Percentiles rank a stretch among this genome's conserved stretches.
Evolutionary conservation across 768 basidiomycete genomes (phyloP).

Genomic region (Phylloporus scabripes): DNA sequence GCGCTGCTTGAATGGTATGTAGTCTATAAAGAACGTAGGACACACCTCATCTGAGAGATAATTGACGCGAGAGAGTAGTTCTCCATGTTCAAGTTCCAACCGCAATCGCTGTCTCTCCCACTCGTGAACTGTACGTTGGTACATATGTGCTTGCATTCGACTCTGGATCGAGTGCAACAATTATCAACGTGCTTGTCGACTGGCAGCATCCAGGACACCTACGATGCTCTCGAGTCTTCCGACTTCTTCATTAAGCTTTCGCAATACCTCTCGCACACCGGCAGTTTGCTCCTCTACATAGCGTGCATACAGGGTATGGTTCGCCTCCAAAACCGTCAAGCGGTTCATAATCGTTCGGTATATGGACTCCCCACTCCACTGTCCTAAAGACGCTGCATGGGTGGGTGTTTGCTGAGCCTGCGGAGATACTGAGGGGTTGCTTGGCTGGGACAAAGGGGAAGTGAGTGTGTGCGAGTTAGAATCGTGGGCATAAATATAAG

Average conservation of each 20-base stretch:
- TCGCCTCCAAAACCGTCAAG: conserved; percentile 75
- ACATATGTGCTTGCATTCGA: conserved; percentile 62
- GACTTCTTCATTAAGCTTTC: conserved; percentile 70
- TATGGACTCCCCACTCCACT: conserved; percentile 72
- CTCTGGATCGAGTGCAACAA: conserved; percentile 36
- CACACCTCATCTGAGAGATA: conserved; percentile 75
- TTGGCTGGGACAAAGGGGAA: conserved; percentile 6
- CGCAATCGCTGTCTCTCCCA: conserved; percentile 63
- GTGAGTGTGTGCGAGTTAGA: conserved; percentile 1
- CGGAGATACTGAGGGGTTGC: not conserved
- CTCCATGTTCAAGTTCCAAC: conserved; percentile 65
- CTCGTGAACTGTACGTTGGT: conserved; percentile 58
- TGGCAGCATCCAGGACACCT: conserved; percentile 26
- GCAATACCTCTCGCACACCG: conserved; percentile 68
- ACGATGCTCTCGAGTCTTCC: conserved; percentile 73
- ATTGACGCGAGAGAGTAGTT: conserved; percentile 65
- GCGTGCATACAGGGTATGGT: conserved; percentile 74
- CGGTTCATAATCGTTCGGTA: conserved; percentile 97
- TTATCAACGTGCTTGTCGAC: not conserved
- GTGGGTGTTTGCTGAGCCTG: conserved; percentile 2
- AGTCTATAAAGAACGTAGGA: not conserved
- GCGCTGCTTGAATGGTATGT: conserved; percentile 1
- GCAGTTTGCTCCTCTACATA: conserved; percentile 89
- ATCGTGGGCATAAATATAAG: conserved; percentile 2
- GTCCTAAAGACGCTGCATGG: conserved; percentile 5